Conservation (phyloP, 2,329 filamentous ascomycete genomes). For the Fusarium verrucosum region DNA sequence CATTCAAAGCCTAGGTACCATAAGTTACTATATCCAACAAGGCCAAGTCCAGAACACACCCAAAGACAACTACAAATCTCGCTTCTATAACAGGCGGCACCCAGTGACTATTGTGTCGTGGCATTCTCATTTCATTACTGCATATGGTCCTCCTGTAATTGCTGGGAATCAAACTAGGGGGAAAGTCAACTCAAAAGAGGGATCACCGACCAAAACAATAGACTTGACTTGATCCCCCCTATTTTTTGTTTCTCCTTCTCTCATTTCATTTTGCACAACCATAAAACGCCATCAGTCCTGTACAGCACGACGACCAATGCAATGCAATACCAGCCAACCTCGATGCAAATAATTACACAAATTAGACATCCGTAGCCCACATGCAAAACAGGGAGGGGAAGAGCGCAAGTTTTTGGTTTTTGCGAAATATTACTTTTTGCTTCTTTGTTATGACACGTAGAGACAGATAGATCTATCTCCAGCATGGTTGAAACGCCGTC, state of each 20-base stretch:
- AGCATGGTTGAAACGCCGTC: conserved; percentile 41
- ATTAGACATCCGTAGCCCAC: conserved; percentile 44
- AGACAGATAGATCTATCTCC: conserved; percentile 37
- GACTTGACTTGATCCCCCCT: conserved; percentile 15
- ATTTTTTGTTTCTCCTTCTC: conserved; percentile 5
- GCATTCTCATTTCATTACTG: conserved; percentile 40
- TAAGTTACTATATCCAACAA: conserved; percentile 8
- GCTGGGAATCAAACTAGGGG: conserved; percentile 26
- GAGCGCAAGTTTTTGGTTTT: conserved; percentile 23
- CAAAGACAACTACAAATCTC: conserved; percentile 8
- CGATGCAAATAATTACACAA: conserved; percentile 50
- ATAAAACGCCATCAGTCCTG: conserved; percentile 45
- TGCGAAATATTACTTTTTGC: conserved; percentile 46
- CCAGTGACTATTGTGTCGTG: neutral
- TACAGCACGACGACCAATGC: conserved; percentile 43
- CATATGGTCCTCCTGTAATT: conserved; percentile 33
- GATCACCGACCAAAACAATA: conserved; percentile 5
- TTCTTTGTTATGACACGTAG: conserved; percentile 41
- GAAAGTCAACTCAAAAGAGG: conserved; percentile 18
- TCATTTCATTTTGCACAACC: conserved; percentile 35
- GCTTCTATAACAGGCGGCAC: neutral
- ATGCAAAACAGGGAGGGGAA: conserved; percentile 22
- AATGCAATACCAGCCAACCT: conserved; percentile 45
- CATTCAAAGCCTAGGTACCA: conserved; percentile 9
- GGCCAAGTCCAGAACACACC: conserved; percentile 15